These are phyloP conservation scores for Nicotiana obtusifolia DNA, from an alignment of 257 asterid genomes.

Conservation along the genomic window DNA sequence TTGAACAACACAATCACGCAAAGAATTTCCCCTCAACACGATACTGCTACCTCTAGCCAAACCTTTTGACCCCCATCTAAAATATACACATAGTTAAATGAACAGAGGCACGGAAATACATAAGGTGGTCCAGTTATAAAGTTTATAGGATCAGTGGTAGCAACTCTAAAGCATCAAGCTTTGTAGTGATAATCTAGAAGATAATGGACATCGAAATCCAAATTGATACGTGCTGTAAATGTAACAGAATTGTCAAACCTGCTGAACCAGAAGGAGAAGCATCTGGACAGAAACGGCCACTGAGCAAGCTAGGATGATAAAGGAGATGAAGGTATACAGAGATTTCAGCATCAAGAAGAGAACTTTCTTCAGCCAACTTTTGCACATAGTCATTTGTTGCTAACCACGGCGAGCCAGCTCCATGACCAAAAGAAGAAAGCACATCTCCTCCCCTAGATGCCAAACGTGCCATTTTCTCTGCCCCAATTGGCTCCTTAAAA, in stretches of 20 bases:
- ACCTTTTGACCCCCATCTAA: not conserved
- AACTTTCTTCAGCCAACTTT: slow-evolving; percentile 64
- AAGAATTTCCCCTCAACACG: not conserved
- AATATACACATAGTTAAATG: not conserved
- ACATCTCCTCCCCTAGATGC: slow-evolving; percentile 90
- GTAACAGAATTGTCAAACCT: slow-evolving; percentile 43
- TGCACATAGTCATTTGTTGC: slow-evolving; percentile 63
- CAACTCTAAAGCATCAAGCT: not conserved
- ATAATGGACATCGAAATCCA: not conserved
- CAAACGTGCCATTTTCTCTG: slow-evolving; percentile 78
- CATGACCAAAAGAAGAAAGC: slow-evolving; percentile 89
- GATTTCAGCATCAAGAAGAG: slow-evolving; percentile 71
- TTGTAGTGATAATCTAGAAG: not conserved
- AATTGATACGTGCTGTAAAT: not conserved
- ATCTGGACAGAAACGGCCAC: slow-evolving; percentile 94
- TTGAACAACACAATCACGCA: not conserved
- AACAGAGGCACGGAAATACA: not conserved
- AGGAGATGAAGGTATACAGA: slow-evolving; percentile 84
- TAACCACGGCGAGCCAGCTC: slow-evolving; percentile 86
- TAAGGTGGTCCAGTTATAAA: not conserved
- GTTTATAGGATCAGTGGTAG: not conserved
- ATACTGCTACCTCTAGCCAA: not conserved
- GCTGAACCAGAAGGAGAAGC: slow-evolving; percentile 95
- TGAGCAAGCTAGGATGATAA: slow-evolving; percentile 86
- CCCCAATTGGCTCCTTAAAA: slow-evolving; percentile 87